Evolutionary conservation across 441 rosid genomes (phyloP), one percentile per base, ranked within the genome.

Genomic region (Aquilaria agallochum): DNA sequence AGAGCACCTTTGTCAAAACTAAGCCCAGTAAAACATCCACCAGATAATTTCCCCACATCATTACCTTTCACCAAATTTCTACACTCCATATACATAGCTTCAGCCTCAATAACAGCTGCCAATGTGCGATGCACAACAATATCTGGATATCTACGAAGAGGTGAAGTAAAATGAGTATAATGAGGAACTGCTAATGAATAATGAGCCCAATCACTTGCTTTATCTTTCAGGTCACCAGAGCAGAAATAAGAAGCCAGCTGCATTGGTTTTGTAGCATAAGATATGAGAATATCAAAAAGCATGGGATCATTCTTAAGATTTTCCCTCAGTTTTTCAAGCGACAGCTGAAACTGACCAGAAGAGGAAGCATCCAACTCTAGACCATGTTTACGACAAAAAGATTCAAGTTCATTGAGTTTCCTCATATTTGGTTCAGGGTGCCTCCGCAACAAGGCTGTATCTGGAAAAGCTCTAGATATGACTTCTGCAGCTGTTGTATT

Each of bases 111-210:
- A 59, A 91, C 89, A 47, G 97, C 97, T 34, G 95, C 83, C 78
- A 94, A 47, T 12, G 80, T 80, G 36, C 96, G 86, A 75, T 94
- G 99, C 45, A 94, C 99, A 12, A 94, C 72, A 61, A 94, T 78
- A 74, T 94, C 99, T 5, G 97, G 85, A 76, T 94, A 91, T 42
- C 97, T 82, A 55, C 99, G 88, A 61, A 94, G 68, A 5, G 99
- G 99, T 50, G 99, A 83, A 66, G 99, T 91, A 66, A 91, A 94
- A 80, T 94, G 99, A 31, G 99, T 94, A 66, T 89, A 91, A 42
- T 87, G 70, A 72, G 96, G 96, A 73, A 82, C 82, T 70, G 95
- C 94, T 48, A 91, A 73, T 13, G 86, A 96, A 74, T 94, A 94
- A 78, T 94, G 97, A 66, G 87, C 83, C 95, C 99, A 86, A 42